Evolutionary conservation across 2,329 filamentous ascomycete species (phyloP).

Genomic region (Diplocarpon mali): DNA sequence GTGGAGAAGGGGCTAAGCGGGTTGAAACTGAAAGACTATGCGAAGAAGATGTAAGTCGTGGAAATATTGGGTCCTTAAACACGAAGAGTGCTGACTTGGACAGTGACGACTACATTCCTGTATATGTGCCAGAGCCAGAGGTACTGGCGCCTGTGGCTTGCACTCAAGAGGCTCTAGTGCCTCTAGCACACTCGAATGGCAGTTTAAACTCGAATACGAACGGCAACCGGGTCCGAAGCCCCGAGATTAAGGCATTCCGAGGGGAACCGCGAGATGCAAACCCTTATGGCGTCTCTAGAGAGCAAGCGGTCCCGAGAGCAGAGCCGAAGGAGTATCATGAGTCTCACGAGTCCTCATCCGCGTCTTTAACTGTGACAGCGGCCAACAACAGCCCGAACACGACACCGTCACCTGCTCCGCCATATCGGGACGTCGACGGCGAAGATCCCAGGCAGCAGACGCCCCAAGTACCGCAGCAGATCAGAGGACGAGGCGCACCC

Average conservation of each 20-base stretch:
- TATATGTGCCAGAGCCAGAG: neutral
- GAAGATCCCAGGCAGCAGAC: neutral
- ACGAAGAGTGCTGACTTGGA: neutral
- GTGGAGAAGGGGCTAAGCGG: constrained; percentile 13
- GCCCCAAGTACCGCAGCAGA: neutral
- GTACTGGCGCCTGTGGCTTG: neutral
- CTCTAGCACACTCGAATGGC: neutral
- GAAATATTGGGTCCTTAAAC: neutral
- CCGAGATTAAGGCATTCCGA: neutral
- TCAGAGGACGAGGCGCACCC: neutral
- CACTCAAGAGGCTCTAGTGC: neutral
- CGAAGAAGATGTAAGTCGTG: constrained; percentile 11
- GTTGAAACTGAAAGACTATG: constrained; percentile 12
- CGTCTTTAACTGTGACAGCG: neutral
- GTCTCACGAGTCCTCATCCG: neutral
- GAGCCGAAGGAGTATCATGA: neutral
- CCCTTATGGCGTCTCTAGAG: neutral
- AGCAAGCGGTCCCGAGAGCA: neutral
- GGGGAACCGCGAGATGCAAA: neutral
- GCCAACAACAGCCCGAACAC: neutral
- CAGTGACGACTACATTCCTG: constrained; percentile 10
- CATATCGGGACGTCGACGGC: too few relatives aligned
- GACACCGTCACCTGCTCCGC: neutral
- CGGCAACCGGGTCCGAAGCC: too few relatives aligned
- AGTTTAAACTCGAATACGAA: neutral